Evolutionary conservation across 2,329 filamentous ascomycete genomes (phyloP), one percentile per base, ranked within the genome.

Genomic region (Ophiocordyceps camponoti-saundersi): DNA sequence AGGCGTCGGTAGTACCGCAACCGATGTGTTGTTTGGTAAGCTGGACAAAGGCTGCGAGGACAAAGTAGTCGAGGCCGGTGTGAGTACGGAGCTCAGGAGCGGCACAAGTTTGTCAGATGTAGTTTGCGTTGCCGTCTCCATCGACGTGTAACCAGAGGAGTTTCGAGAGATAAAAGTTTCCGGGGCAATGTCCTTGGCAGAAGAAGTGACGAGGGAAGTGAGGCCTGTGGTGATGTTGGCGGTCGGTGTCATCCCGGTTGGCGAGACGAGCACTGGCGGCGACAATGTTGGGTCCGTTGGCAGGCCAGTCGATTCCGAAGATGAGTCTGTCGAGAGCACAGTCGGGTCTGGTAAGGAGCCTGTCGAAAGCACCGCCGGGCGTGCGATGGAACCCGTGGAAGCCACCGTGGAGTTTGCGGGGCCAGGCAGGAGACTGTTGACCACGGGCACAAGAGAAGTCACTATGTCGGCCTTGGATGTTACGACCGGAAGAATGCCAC

Each of bases 371-470:
- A 39, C 36, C 36, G 16, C n/a, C 36, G 16, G n/a, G 36, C 5
- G 23, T 5, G 23, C 23, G 23, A 26, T 32, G 6, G 44, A 41
- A 32, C 42, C 21, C 16, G 41, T 43, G 20, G 42, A 30, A 16
- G 36, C n/a, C 8, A 43, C 47, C 26, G 44, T 52, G 23, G 44
- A 32, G 23, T 51, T 50, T 21, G 46, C 44, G 8, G 49, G 45
- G 16, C 18, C 48, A 29, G 52, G 52, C 26, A 56, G 42, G 18
- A 56, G 41, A 6, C 48, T 53, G 32, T 47, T 50, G 23, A 58
- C 20, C 23, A 55, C 36, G 12, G 55, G 53, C 12, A 48, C 43
- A n/a, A 58, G 47, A 15, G 58, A 55, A 32, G 56, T 53, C 42
- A 56, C 45, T 3, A 57, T 30, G n/a, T 52, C 53, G 20, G 36